These are phyloP conservation scores for Pseudocohnilembus persalinus DNA, from an alignment of 169 alveolate species.

Conservation along the genomic window DNA sequence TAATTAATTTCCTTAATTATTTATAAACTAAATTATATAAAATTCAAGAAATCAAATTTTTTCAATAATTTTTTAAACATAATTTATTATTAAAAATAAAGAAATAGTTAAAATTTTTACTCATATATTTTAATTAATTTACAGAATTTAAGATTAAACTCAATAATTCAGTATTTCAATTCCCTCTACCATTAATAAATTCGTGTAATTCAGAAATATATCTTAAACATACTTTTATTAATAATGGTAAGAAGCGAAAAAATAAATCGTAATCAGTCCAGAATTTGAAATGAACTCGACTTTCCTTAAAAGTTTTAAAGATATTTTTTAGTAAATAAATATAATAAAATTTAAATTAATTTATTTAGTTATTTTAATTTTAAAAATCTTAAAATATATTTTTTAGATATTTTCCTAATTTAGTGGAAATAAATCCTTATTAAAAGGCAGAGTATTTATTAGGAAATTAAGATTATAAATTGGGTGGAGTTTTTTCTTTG, in stretches of 20 bases:
- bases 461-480: background rate
- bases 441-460: background rate
- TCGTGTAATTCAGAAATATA: background rate
- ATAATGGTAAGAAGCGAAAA: background rate
- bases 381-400: too few relatives aligned
- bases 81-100: too few relatives aligned
- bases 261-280: background rate
- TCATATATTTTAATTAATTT: too few relatives aligned
- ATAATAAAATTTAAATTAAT: too few relatives aligned
- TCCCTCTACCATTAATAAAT: background rate
- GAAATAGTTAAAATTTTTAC: too few relatives aligned
- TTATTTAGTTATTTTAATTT: background rate
- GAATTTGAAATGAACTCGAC: background rate
- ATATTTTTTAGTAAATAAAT: background rate
- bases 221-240: background rate
- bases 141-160: too few relatives aligned
- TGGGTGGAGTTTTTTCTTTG: background rate
- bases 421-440: background rate
- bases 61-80: too few relatives aligned
- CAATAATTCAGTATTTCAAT: too few relatives aligned
- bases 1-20: too few relatives aligned
- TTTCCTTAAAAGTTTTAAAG: too few relatives aligned
- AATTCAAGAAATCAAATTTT: too few relatives aligned
- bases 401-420: background rate
- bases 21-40: too few relatives aligned